Conservation (phyloP, 768 basidiomycete genomes). For the Dioszegia hungarica region DNA sequence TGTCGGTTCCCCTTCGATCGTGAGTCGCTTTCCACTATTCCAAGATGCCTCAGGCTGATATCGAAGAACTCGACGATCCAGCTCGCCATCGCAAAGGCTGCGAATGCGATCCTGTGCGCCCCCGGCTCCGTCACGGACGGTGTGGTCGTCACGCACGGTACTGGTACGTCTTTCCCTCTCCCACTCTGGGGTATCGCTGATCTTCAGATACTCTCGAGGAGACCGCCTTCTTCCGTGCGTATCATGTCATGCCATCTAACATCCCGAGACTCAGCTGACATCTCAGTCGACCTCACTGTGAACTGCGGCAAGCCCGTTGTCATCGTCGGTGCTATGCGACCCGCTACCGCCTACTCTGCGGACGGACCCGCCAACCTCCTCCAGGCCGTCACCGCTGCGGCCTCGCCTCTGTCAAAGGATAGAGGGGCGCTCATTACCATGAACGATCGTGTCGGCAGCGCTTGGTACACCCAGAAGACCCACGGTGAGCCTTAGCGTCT, state of each 20-base stretch:
- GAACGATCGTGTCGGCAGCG: constrained; percentile 44
- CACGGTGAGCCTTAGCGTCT: constrained; percentile 6
- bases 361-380: constrained; percentile 36
- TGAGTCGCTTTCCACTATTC: not conserved
- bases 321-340: constrained; percentile 46
- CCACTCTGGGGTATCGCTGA: constrained; percentile 14
- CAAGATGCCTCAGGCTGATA: constrained; percentile 14
- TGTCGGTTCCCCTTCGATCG: constrained; percentile 16
- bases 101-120: constrained; percentile 37
- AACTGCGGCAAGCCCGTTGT: constrained; percentile 40
- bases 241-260: not conserved
- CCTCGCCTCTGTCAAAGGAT: constrained; percentile 8
- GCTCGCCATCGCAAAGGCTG: constrained; percentile 17
- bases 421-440: constrained; percentile 39
- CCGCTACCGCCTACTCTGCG: constrained; percentile 38
- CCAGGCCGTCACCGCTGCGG: constrained; percentile 28
- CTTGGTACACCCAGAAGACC: constrained; percentile 37
- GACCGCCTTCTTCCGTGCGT: constrained; percentile 31
- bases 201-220: constrained; percentile 42
- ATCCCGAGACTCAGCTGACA: not conserved
- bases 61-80: constrained; percentile 11
- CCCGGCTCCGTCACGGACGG: constrained; percentile 28
- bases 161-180: constrained; percentile 13
- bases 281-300: constrained; percentile 34
- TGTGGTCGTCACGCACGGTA: constrained; percentile 36